Conservation (phyloP, 1,284 basidiomycete species). For the Pseudozyma flocculosa region DNA sequence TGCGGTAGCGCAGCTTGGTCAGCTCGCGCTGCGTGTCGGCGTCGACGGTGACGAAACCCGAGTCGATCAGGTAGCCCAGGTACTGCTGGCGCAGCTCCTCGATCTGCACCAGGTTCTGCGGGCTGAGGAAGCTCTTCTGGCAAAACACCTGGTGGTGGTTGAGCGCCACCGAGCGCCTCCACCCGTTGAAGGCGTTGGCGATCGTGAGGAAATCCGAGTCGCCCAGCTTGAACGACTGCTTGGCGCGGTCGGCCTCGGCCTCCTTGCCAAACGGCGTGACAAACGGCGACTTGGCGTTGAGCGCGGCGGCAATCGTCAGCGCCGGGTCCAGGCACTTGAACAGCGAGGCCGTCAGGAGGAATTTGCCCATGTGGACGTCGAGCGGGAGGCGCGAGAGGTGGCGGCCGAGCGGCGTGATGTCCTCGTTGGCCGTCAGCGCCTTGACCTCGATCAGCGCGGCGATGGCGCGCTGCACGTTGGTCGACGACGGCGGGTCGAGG, state of each 20-base stretch:
- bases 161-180: conserved; percentile 77
- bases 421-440: conserved; percentile 80
- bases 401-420: conserved; percentile 92
- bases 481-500: conserved; percentile 80
- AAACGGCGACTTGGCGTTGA: conserved; percentile 93
- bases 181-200: conserved; percentile 84
- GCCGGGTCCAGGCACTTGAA: conserved; percentile 93
- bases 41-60: conserved; percentile 77
- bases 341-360: conserved; percentile 79
- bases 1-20: conserved; percentile 62
- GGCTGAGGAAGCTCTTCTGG: conserved; percentile 78
- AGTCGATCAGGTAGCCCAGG: conserved; percentile 76
- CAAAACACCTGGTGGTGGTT: conserved; percentile 66
- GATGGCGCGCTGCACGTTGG: conserved; percentile 90
- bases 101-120: conserved; percentile 89
- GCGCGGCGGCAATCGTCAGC: conserved; percentile 83
- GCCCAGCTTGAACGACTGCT: conserved; percentile 75
- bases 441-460: conserved; percentile 87
- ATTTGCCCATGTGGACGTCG: conserved; percentile 95
- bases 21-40: conserved; percentile 71
- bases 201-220: conserved; percentile 96
- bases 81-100: conserved; percentile 96
- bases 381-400: conserved; percentile 88
- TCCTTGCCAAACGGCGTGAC: conserved; percentile 80
- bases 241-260: conserved; percentile 81